Evolutionary conservation across 2,329 filamentous ascomycete genomes (phyloP), one percentile per base, ranked within the genome.

Genomic region (Thielaviopsis ethacetica): DNA sequence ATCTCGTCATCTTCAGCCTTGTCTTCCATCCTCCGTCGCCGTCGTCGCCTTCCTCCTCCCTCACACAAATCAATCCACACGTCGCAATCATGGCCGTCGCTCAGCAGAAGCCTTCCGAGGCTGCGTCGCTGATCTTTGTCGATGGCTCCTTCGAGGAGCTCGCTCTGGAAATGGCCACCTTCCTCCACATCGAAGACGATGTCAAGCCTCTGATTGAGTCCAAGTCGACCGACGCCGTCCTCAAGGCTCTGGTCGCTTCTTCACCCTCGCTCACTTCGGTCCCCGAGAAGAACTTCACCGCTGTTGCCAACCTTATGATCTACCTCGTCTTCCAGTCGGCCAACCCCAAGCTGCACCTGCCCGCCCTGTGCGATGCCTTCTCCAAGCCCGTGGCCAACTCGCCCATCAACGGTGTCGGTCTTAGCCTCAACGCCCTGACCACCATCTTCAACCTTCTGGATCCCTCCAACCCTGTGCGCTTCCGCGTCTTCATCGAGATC

Each of bases 371-470:
- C 82, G 79, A 84, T 68, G 91, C 94, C 75, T 87, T 98, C 68
- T 82, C 83, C 64, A 86, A 88, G 71, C 91, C 93, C 63, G 83
- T 97, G 69, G 82, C 85, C 62, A 88, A 87, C 62, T 95, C 91
- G 56, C 87, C 90, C 58, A 77, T 85, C 65, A 91, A 95, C 75
- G 89, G 91, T 66, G 79, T 86, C 63, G 85, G 86, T 55, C 81
- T 98, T 64, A 89, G 90, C 64, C 85, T 97, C 66, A 90, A 89
- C 65, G 86, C 93, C 66, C 82, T 98, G 65, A 90, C 88, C 69
- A 96, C 91, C 66, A 83, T 98, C 68, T 98, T 97, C 84, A 98
- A 98, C 80, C 85, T 94, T 64, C 81, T 97, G 65, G 75, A 84
- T 65, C 75, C 84, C 62, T 77, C 84, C 67, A 85, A 90, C 69